These are phyloP conservation scores for Schwanniomyces vanrijiae DNA, from an alignment of 805 yeast species.

Conservation along the genomic window DNA sequence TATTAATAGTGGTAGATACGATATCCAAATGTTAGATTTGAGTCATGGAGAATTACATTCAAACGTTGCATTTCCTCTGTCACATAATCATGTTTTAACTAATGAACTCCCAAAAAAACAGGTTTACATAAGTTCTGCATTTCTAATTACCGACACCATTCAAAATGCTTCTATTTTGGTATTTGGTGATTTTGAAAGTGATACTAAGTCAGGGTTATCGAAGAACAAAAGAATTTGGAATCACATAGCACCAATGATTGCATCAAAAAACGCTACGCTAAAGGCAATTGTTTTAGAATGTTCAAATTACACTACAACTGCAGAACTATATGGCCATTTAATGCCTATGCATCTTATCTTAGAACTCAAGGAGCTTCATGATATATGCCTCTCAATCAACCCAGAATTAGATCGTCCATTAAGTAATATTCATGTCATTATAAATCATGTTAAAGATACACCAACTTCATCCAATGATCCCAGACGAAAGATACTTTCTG, in stretches of 20 bases:
- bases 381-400: slow-evolving; percentile 12
- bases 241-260: slow-evolving; percentile 47
- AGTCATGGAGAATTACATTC: slow-evolving; percentile 6
- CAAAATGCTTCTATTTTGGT: slow-evolving; percentile 46
- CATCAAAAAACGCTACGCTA: slow-evolving; percentile 31
- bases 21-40: slow-evolving; percentile 6
- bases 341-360: slow-evolving; percentile 62
- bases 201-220: slow-evolving; percentile 41
- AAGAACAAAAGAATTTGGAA: slow-evolving; percentile 55
- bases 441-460: slow-evolving; percentile 49
- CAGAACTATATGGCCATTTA: slow-evolving; percentile 73
- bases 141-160: slow-evolving; percentile 43
- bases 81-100: not conserved
- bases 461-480: slow-evolving; percentile 48
- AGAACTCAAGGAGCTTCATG: slow-evolving; percentile 45
- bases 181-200: slow-evolving; percentile 87
- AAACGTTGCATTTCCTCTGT: not conserved
- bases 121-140: slow-evolving; percentile 46
- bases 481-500: slow-evolving; percentile 48
- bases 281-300: slow-evolving; percentile 74
- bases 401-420: slow-evolving; percentile 31
- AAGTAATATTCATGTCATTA: slow-evolving; percentile 44
- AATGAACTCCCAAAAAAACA: not conserved
- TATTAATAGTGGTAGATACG: not conserved
- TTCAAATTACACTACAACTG: slow-evolving; percentile 32